Conservation (phyloP, 176 grass and related monocot genomes). For the Zizania latifolia region DNA sequence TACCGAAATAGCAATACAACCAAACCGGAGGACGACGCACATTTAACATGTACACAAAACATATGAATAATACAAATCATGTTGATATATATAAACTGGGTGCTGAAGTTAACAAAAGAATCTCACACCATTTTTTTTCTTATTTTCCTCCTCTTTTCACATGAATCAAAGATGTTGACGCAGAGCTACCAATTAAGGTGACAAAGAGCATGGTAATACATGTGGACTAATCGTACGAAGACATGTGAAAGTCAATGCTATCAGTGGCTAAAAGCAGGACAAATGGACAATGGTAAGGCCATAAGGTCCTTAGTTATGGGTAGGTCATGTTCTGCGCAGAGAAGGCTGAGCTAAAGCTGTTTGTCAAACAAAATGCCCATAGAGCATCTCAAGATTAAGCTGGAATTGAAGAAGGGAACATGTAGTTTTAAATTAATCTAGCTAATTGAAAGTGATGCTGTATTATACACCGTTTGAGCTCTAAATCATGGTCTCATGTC, state of each 20-base stretch:
- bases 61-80: neutral
- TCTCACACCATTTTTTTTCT: neutral
- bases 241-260: neutral
- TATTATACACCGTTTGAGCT: neutral
- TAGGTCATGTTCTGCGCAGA: neutral
- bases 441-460: neutral
- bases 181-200: neutral
- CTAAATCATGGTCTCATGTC: neutral
- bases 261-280: neutral
- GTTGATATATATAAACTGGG: neutral
- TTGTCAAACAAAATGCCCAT: neutral
- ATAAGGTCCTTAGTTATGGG: neutral
- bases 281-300: neutral
- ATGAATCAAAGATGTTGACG: neutral
- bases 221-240: neutral
- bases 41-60: neutral
- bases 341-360: neutral
- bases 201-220: neutral
- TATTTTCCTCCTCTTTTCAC: neutral
- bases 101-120: neutral
- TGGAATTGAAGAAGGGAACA: neutral
- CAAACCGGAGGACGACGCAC: neutral
- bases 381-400: neutral
- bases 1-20: neutral
- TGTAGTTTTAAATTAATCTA: neutral